Base-by-base conservation (phyloP, 2,329 filamentous ascomycete genomes). In the Rosellinia necatrix region DNA sequence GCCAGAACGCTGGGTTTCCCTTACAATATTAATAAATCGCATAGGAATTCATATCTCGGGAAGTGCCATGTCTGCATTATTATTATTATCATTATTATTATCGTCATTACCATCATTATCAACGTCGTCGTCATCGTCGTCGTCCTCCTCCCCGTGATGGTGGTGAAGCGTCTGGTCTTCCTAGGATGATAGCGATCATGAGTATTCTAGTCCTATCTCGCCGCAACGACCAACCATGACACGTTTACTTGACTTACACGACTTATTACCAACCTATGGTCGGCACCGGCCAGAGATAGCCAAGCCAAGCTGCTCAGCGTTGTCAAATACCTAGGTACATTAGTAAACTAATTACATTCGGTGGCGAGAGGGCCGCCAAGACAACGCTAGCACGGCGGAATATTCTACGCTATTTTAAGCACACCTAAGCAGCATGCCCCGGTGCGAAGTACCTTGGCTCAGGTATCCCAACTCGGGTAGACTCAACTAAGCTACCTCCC, bases 331-430 rank as follows among this genome's bases (percentile, higher is more conserved):
- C 50, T 58, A 50, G 55, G 50, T 58, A 29, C 29, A 55, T 58
- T 55, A 58, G 50, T 58, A 58, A 58, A 54, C 54, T 30, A 4
- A 30, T 32, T 17, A 38, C 34, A 38, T 29, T 42, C n/a, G 25
- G 27, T 51, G 51, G 46, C 25, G 17, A 54, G 40, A 46, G 54
- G 53, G 54, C 55, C 46, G 46, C 55, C 50, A 58, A 58, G 55
- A 41, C 13, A 6, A 2, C 50, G 43, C 50, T 58, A 58, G 34
- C 27, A 40, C n/a, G 29, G 32, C 35, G 48, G 56, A 47, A 55
- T 25, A 41, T 51, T 51, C 47, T 37, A 46, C 41, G 27, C 56
- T 58, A 58, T 58, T 58, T 58, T 58, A 58, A 58, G 56, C 56
- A 58, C 55, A 55, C n/a, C n/a, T n/a, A n/a, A n/a, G n/a, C n/a